Evolutionary conservation across 495 filamentous ascomycete species (phyloP).

Genomic region (Aspergillus ostianus): DNA sequence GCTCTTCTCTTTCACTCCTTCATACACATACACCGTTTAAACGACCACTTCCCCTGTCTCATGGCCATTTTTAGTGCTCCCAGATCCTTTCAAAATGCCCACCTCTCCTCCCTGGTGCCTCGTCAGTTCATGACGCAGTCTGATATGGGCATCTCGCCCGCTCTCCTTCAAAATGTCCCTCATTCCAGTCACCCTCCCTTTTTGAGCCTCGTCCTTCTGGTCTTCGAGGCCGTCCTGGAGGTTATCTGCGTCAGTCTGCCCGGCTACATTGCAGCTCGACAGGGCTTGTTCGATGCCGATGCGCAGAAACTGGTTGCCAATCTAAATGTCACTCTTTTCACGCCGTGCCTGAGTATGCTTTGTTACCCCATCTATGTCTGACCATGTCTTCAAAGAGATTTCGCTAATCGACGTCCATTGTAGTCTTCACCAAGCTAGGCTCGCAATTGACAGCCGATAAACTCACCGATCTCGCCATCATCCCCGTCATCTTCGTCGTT

Average conservation of each 20-base stretch:
- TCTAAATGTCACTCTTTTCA: constrained; percentile 90
- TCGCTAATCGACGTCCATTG: constrained; percentile 3
- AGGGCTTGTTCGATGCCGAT: constrained; percentile 90
- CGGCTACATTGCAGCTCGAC: constrained; percentile 86
- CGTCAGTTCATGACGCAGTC: constrained; percentile 31
- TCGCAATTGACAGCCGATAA: constrained; percentile 90
- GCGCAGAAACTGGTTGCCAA: constrained; percentile 96
- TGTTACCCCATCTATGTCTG: no score
- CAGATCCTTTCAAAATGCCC: constrained; percentile 56
- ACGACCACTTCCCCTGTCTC: constrained; percentile 15
- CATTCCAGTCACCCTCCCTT: constrained; percentile 64
- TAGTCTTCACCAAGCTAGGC: constrained; percentile 97
- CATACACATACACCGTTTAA: background rate
- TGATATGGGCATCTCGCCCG: constrained; percentile 32
- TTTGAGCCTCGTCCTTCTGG: constrained; percentile 73
- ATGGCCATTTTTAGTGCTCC: constrained; percentile 59
- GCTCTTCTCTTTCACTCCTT: background rate
- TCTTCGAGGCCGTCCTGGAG: constrained; percentile 95
- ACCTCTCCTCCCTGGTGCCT: constrained; percentile 39
- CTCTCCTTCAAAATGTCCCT: constrained; percentile 25
- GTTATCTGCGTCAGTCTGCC: constrained; percentile 94
- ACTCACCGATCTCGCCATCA: constrained; percentile 84
- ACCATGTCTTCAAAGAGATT: background rate
- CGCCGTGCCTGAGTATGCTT: constrained; percentile 96
- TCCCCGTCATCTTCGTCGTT: constrained; percentile 86